Evolutionary conservation across 2,329 filamentous ascomycete species (phyloP), one percentile per base, ranked within the genome.

Genomic region (Cladosporium sp.): DNA sequence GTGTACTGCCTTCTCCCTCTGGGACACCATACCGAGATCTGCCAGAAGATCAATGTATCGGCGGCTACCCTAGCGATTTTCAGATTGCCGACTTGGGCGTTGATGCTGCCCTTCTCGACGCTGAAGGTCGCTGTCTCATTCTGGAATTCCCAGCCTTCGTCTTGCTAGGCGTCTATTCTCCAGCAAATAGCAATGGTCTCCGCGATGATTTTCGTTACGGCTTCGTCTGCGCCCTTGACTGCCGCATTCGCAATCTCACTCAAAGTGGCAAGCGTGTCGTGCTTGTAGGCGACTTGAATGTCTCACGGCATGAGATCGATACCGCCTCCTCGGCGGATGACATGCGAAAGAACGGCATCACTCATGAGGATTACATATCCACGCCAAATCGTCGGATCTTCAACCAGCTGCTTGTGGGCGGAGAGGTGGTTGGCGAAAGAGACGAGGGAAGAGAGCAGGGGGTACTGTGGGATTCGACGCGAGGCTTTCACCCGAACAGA

Each of bases 141-240:
- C 77, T 99, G 3, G 93, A 97, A 64, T 97, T 99, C 59, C 89
- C 90, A 0, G 91, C 89, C 3, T 97, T 99, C 66, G 89, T 99
- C 4, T 79, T 99, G 13, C 80, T 99, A 44, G 93, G 92, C 3
- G 85, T 95, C 2, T 97, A 99, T 70, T 89, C 88, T 60, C 93
- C 93, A 9, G 93, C 92, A 18, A 90, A 87, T 61, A 84, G 90
- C 52, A 91, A 96, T 61, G 89, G 93, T 54, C 81, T 82, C 3
- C 81, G 93, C 20, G 85, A 91, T 59, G 83, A 87, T 56, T 99
- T 95, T 63, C 85, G 92, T 12, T 75, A 86, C 49, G 84, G 80
- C 18, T 99, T 95, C 64, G 77, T 95, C 36, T 80, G 84, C 56
- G 84, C 88, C 2, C 75, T 99, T 5, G 90, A 97, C 63, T 80